Base-by-base conservation (phyloP, 257 asterid species). In the Nicotiana benthamiana region DNA sequence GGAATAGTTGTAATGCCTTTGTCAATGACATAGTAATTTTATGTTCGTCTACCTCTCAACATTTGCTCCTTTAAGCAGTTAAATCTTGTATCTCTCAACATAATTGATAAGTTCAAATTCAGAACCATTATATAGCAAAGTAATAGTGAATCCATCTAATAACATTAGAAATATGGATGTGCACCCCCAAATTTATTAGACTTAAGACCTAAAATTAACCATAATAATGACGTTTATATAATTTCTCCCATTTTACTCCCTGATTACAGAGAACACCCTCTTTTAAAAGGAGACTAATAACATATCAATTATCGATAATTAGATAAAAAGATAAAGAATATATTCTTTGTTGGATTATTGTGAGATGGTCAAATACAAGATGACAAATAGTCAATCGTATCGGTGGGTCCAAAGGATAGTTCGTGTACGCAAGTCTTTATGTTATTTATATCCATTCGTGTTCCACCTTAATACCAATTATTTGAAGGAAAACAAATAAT, bases 371-470 rank as follows among this genome's bases (percentile, higher is more conserved):
- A 40, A 59, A 59, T 59, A 20, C 15, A 59, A 59, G 28, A 59
- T 59, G 64, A 59, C 13, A 59, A 22, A 20, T 59, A 59, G 15
- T 20, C 4, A 68, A 43, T 53, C 18, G 59, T 53, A 53, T 22
- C 18, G 12, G 36, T 72, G 60, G 40, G 78, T 46, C 60, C 24
- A 1, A 6, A 3, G 22, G 22, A 26, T 15, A 48, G 43, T 48
- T 46, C 79, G 79, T 74, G 61, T 48, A 26, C 79, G 16, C 79
- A 26, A 74, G 79, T 74, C 61, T 48, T 26, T 24, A 4, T 48
- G 61, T 48, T 74, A 48, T 74, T 32, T 74, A 59, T 59, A 48
- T 6, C 61, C 61, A 15, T 74, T 70, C 77, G 77, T 70, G 77
- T 43, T 43, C 77, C 12, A 43, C 22, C 59, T 70, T 43, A 70